Conservation (phyloP, 2,329 filamentous ascomycete genomes). For the Colletotrichum sp. region DNA sequence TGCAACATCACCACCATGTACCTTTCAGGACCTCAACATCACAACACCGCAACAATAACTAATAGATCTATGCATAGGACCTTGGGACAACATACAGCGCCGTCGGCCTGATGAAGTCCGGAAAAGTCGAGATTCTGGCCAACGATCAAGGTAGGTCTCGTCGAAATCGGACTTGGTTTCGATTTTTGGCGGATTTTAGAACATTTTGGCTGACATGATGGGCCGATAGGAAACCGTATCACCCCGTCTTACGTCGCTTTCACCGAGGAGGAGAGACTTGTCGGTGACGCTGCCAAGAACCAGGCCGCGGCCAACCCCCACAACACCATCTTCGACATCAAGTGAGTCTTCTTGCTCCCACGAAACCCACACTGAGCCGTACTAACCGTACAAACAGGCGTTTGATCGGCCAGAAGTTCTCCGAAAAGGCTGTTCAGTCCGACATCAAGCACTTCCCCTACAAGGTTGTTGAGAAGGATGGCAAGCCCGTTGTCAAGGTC, state of each 20-base stretch:
- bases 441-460: constrained; percentile 99
- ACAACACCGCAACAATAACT: neutral
- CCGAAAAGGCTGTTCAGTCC: constrained; percentile 84
- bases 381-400: constrained; percentile 56
- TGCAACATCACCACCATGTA: accelerated
- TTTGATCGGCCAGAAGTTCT: constrained; percentile 83
- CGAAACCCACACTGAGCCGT: too few species aligned
- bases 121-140: constrained; percentile 90
- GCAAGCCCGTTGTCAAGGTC: constrained; percentile 86
- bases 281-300: constrained; percentile 98
- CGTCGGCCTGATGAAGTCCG: too few species aligned
- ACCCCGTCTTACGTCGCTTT: constrained; percentile 96
- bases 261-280: constrained; percentile 94
- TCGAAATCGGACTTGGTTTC: neutral
- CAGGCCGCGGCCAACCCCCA: constrained; percentile 82
- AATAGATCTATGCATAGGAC: constrained; percentile 53
- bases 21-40: neutral
- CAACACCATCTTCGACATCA: constrained; percentile 82
- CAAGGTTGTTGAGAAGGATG: constrained; percentile 88
- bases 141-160: constrained; percentile 74
- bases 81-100: constrained; percentile 82
- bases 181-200: neutral
- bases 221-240: constrained; percentile 79
- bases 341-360: constrained; percentile 50
- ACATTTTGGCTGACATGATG: neutral